Base-by-base conservation (phyloP, 1,139 yeast genomes). In the Geotrichum fermentans region DNA sequence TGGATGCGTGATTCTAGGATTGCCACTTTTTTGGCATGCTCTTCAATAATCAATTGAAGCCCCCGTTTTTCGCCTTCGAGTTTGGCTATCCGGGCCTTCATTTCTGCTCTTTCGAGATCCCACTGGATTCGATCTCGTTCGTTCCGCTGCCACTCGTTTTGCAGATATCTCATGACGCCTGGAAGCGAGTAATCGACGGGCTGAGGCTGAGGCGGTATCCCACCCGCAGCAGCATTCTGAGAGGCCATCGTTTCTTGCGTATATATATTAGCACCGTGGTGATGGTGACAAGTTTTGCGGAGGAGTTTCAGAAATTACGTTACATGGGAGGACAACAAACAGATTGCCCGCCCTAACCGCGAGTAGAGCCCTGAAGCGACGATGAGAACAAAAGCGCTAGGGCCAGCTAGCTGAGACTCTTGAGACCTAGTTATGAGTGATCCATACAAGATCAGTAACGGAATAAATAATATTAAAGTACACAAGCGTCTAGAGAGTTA, bases 91-190 rank as follows among this genome's bases (percentile, higher is more conserved):
- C 72, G 66, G 34, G 70, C 66, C 58, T 70, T 73, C 79, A 76
- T 74, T 56, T 76, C 79, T 7, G 79, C 75, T 40, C 74, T 65
- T 57, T 75, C 79, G 45, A 77, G 63, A 51, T 74, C 80, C 81
- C 82, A 78, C 43, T 74, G 74, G 44, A 78, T 74, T 42, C 80
- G 67, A 53, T 76, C 79, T 45, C 79, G 72, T 58, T 78, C 82
- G 58, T 74, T 75, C 42, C 72, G 71, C 52, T 78, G 77, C 72
- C 78, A 77, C 58, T 78, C 82, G 37, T 73, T 68, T 58, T 78
- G 82, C 55, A 78, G 66, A 56, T 75, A 78, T 56, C 77, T 75
- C 75, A 79, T 77, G 17, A 78, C 79, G 40, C 81, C 81, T 21
- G 70, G 69, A 38, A 67, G 59, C 46, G 69, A 62, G 58, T 67